A percentile compares a stretch with the other conserved stretches of the same genome.
These are phyloP conservation scores for Ophiocordyceps polyrhachis-furcata DNA, from an alignment of 2,329 filamentous ascomycete genomes.

Conservation along the genomic window DNA sequence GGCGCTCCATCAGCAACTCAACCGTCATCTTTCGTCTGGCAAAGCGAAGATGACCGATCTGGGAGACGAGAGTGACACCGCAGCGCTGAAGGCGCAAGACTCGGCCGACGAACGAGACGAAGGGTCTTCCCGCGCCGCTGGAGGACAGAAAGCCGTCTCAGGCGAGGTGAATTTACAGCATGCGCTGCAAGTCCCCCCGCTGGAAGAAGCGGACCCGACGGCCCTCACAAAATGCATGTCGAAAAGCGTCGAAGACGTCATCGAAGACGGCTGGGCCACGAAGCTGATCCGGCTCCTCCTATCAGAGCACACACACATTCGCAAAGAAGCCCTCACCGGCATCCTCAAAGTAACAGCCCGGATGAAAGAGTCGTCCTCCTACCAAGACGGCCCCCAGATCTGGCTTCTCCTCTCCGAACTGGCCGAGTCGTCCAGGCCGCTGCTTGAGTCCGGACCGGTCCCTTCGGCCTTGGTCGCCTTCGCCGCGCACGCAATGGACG, in stretches of 20 bases:
- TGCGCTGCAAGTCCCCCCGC: conserved; percentile 29
- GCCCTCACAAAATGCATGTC: conserved; percentile 47
- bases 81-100: conserved; percentile 4
- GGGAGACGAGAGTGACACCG: conserved; percentile 5
- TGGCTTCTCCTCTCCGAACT: conserved; percentile 68
- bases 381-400: conserved; percentile 58
- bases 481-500: conserved; percentile 46
- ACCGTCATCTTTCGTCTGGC: conserved; percentile 10
- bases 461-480: conserved; percentile 64
- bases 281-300: conserved; percentile 57
- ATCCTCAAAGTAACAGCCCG: conserved; percentile 46
- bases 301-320: conserved; percentile 55
- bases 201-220: conserved; percentile 28
- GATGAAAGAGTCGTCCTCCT: conserved; percentile 50
- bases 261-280: conserved; percentile 58
- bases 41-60: conserved; percentile 8
- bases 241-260: conserved; percentile 59
- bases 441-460: conserved; percentile 37
- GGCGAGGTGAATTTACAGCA: conserved; percentile 27
- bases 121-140: background rate
- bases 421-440: conserved; percentile 47
- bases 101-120: conserved; percentile 3
- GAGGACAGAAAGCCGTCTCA: conserved; percentile 6
- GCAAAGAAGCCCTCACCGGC: conserved; percentile 56
- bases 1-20: conserved; percentile 13